A percentile compares a stretch with the other conserved stretches of the same genome.
These are phyloP conservation scores for Coelastrella sp. DNA, from an alignment of 139 green algal genomes.

Conservation along the genomic window DNA sequence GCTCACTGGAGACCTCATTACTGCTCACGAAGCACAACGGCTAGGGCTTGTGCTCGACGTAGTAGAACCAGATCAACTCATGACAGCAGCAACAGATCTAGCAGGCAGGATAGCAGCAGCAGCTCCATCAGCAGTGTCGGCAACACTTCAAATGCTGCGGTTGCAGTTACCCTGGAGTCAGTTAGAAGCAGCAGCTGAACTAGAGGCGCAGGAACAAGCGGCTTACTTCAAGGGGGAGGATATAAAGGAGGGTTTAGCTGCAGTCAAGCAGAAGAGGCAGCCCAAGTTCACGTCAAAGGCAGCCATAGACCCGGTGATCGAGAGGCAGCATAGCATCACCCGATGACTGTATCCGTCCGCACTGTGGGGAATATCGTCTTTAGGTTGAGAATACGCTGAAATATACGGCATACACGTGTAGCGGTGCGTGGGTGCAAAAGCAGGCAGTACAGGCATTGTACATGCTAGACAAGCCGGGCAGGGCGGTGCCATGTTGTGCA, in stretches of 20 bases:
- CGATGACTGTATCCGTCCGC: not conserved
- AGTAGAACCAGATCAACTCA: constrained; percentile 33
- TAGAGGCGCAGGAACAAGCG: constrained; percentile 19
- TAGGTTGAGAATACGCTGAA: too few species aligned
- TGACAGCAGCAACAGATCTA: constrained; percentile 30
- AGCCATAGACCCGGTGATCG: not conserved
- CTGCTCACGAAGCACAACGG: constrained; percentile 27
- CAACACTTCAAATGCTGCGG: constrained; percentile 32
- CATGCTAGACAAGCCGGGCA: too few species aligned
- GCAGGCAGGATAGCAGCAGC: constrained; percentile 35
- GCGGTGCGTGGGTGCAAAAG: too few species aligned
- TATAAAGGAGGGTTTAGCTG: constrained; percentile 40
- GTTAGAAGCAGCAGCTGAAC: constrained; percentile 13
- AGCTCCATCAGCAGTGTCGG: constrained; percentile 27
- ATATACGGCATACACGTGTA: too few species aligned
- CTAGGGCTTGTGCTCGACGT: constrained; percentile 40
- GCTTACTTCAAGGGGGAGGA: constrained; percentile 38
- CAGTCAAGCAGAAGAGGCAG: constrained; percentile 39
- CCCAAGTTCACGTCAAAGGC: constrained; percentile 30
- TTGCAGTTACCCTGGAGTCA: not conserved
- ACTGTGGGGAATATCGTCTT: too few species aligned
- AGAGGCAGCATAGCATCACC: not conserved
- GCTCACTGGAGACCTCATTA: constrained; percentile 37
- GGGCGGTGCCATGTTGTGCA: too few species aligned
- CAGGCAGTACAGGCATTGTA: too few species aligned